Conservation (phyloP, 306 rosid species). For the Astragalus membranaceus region DNA sequence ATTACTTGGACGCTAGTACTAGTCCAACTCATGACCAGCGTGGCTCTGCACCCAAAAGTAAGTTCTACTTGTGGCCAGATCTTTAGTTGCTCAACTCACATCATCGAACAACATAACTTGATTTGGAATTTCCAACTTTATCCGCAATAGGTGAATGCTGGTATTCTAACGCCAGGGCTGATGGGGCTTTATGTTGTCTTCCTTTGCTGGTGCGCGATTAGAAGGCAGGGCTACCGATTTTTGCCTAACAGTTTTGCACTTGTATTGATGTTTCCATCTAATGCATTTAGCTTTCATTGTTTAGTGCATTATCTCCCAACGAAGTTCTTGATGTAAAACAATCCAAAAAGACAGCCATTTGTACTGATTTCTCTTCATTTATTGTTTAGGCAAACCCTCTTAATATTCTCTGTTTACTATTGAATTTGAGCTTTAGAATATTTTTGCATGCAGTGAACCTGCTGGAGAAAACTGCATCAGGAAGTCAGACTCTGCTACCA, state of each 20-base stretch:
- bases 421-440: constrained; percentile 10
- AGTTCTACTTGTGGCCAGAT: constrained; percentile 14
- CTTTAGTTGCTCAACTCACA: constrained; percentile 10
- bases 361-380: background rate
- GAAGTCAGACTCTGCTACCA: constrained; percentile 45
- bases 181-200: constrained; percentile 97
- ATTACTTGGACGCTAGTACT: constrained; percentile 90
- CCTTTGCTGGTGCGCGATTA: constrained; percentile 97
- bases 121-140: constrained; percentile 9
- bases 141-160: constrained; percentile 73
- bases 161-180: constrained; percentile 84
- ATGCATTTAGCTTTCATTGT: background rate
- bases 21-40: constrained; percentile 96
- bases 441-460: constrained; percentile 64
- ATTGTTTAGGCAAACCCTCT: constrained; percentile 8
- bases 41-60: constrained; percentile 96
- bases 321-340: constrained; percentile 1
- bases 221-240: constrained; percentile 53
- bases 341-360: background rate
- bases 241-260: background rate
- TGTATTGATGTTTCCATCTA: background rate
- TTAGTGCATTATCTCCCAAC: constrained; percentile 7
- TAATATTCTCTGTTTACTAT: background rate
- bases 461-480: constrained; percentile 69
- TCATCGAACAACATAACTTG: background rate